phyloP scores from a whole-genome alignment of 2,329 filamentous ascomycete species.

The Chaetomiaceae sp. region DNA sequence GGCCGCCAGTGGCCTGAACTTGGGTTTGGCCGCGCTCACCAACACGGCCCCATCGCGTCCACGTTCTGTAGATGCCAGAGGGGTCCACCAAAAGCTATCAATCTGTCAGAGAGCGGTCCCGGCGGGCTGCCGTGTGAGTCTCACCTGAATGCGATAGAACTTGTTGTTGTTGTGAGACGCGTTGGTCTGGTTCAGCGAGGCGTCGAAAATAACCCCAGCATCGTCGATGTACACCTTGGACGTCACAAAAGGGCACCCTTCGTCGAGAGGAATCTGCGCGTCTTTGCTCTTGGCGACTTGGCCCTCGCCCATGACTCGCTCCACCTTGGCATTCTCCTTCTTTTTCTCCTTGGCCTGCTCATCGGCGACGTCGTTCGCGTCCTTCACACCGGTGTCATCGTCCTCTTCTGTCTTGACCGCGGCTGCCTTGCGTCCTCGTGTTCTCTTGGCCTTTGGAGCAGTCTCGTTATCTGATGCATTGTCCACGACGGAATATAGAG shows the following conservation, averaged over 20 bases:
- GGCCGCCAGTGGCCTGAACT: slow-evolving; percentile 38
- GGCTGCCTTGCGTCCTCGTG: slow-evolving; percentile 25
- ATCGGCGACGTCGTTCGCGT: slow-evolving; percentile 29
- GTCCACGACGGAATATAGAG: slow-evolving; percentile 25
- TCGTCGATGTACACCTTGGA: slow-evolving; percentile 62
- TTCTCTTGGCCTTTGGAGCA: slow-evolving; percentile 31
- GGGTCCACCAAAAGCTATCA: slow-evolving; percentile 41
- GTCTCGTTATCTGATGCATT: slow-evolving; percentile 18
- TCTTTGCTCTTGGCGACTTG: slow-evolving; percentile 42
- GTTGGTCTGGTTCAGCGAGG: slow-evolving; percentile 74
- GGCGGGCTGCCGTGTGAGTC: not conserved
- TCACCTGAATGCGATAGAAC: slow-evolving; percentile 70
- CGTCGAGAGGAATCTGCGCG: slow-evolving; percentile 49
- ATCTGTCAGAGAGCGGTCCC: not conserved
- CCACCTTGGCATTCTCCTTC: slow-evolving; percentile 18
- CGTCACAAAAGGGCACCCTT: slow-evolving; percentile 35
- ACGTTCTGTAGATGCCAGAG: slow-evolving; percentile 50
- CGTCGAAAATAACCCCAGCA: slow-evolving; percentile 68
- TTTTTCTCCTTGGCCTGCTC: slow-evolving; percentile 25
- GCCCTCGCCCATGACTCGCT: slow-evolving; percentile 32
- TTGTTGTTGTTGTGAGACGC: slow-evolving; percentile 72
- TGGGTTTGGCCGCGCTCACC: slow-evolving; percentile 53
- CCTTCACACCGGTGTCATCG: slow-evolving; percentile 32
- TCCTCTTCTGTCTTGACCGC: slow-evolving; percentile 27
- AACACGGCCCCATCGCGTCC: slow-evolving; percentile 80